These are phyloP conservation scores for Penicillium sp. DNA, from an alignment of 2,329 filamentous ascomycete species.

Conservation along the genomic window DNA sequence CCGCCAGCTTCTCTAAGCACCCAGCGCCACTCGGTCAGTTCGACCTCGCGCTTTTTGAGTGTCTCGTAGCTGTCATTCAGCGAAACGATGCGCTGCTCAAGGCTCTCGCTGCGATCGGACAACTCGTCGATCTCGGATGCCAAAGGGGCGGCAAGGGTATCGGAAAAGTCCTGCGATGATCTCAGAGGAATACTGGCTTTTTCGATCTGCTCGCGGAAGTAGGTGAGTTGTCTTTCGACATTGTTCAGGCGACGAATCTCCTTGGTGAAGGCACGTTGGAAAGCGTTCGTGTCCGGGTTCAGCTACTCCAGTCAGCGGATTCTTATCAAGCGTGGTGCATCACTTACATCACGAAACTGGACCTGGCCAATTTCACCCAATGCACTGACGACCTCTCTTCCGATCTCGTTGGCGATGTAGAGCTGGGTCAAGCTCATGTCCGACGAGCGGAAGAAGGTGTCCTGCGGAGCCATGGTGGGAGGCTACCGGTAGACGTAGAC, in stretches of 20 bases:
- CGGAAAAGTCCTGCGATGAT: slow-evolving; percentile 86
- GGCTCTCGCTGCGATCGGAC: slow-evolving; percentile 83
- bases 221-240: slow-evolving; percentile 94
- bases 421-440: slow-evolving; percentile 99
- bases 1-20: slow-evolving; percentile 93
- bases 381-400: slow-evolving; percentile 93
- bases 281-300: slow-evolving; percentile 88
- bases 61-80: slow-evolving; percentile 99
- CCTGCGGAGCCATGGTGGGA: slow-evolving; percentile 64
- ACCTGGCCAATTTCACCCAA: slow-evolving; percentile 94
- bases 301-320: slow-evolving; percentile 59
- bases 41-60: slow-evolving; percentile 94
- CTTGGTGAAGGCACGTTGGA: slow-evolving; percentile 95
- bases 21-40: slow-evolving; percentile 98
- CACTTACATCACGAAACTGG: slow-evolving; percentile 90
- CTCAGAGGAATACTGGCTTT: slow-evolving; percentile 84
- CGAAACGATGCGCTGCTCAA: slow-evolving; percentile 87
- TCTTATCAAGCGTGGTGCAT: slow-evolving; percentile 6
- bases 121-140: slow-evolving; percentile 96
- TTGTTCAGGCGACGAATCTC: slow-evolving; percentile 97
- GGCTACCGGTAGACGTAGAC: slow-evolving; percentile 21
- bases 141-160: slow-evolving; percentile 81
- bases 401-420: slow-evolving; percentile 98
- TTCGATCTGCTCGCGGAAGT: slow-evolving; percentile 95
- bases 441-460: slow-evolving; percentile 99